Conservation (phyloP, 2,329 filamentous ascomycete genomes). For the Pestalotiopsis sp. region DNA sequence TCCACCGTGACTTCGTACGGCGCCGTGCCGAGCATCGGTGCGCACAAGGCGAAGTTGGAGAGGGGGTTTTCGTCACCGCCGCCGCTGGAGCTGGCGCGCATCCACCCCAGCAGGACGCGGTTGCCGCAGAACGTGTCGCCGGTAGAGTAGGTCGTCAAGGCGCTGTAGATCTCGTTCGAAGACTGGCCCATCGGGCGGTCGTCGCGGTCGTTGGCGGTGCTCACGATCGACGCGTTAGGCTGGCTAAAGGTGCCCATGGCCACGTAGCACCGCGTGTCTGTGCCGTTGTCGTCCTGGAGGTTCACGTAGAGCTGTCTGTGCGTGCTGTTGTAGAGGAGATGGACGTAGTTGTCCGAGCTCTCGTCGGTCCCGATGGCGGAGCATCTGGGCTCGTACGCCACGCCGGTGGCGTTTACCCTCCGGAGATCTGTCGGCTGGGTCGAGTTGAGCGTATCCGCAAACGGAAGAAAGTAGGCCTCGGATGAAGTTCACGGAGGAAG, state of each 20-base stretch:
- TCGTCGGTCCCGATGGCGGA: neutral
- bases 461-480: neutral
- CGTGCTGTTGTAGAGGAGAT: neutral
- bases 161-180: neutral
- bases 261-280: neutral
- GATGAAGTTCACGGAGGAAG: neutral
- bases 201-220: neutral
- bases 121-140: neutral
- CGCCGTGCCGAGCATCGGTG: neutral
- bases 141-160: neutral
- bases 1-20: neutral
- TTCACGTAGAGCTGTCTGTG: neutral
- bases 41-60: neutral
- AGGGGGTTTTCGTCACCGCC: neutral
- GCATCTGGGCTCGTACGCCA: neutral
- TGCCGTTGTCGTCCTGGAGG: fast-evolving
- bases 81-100: neutral
- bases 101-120: neutral
- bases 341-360: neutral
- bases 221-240: neutral
- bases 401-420: neutral
- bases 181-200: neutral
- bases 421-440: neutral
- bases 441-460: neutral
- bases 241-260: neutral